Conservation (phyloP, 2,329 filamentous ascomycete species). For the Domatiomyces catenatus region DNA sequence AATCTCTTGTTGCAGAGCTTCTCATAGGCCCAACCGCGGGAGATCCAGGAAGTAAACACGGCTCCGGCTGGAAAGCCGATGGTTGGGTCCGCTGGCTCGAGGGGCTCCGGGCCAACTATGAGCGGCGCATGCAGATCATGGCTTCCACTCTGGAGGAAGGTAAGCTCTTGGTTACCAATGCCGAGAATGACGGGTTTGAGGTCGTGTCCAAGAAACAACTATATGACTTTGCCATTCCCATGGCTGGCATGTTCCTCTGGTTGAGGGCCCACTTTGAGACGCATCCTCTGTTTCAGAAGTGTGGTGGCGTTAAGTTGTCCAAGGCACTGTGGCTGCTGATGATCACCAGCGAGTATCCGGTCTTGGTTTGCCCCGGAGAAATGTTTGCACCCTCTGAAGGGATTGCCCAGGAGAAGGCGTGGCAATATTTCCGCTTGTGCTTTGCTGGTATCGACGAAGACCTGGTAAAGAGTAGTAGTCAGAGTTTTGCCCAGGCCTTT, state of each 20-base stretch:
- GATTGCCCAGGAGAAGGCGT: constrained; percentile 44
- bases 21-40: constrained; percentile 50
- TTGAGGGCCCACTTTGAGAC: constrained; percentile 45
- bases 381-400: constrained; percentile 57
- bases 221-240: constrained; percentile 63
- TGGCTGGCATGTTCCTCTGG: constrained; percentile 90
- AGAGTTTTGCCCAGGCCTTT: constrained; percentile 52
- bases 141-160: constrained; percentile 55
- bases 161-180: constrained; percentile 32
- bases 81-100: constrained; percentile 89
- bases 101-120: constrained; percentile 68
- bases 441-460: constrained; percentile 72
- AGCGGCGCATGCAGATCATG: constrained; percentile 71
- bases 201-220: constrained; percentile 60
- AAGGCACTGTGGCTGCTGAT: constrained; percentile 56
- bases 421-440: constrained; percentile 62
- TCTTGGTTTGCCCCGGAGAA: constrained; percentile 53
- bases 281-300: constrained; percentile 47
- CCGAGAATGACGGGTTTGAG: constrained; percentile 42
- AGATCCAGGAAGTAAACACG: constrained; percentile 34
- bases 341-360: constrained; percentile 52
- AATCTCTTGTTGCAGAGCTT: constrained; percentile 62
- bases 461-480: constrained; percentile 46
- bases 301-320: constrained; percentile 42
- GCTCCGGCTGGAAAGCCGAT: constrained; percentile 58